Base-by-base conservation (phyloP, 176 grass and related monocot genomes). In the Eragrostis curvula region DNA sequence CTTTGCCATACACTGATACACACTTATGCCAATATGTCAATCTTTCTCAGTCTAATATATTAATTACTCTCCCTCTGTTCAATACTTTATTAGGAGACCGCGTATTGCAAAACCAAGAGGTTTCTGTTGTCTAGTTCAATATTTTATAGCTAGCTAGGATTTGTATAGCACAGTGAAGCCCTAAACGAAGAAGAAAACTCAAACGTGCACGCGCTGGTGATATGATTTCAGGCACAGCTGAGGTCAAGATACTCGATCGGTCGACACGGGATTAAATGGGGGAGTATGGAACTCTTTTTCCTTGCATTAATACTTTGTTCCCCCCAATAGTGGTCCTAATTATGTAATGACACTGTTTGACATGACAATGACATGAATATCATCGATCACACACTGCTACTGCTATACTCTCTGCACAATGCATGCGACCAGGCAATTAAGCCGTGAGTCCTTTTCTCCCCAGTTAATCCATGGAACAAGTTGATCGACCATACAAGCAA, bases 241-340 rank as follows among this genome's bases (percentile, higher is more conserved):
- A 42, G 59, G 74, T 70, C 74, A 65, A 73, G 68, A n/a, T 13
- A 29, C 17, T 28, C 12, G 59, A 62, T 51, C 27, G 28, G 32
- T 84, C 55, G 53, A 68, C 79, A 46, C 27, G 14, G 20, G 46
- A 77, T 78, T 70, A 10, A 63, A 44, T 83, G 64, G 5, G 14
- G 39, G 62, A 60, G 64, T 21, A 53, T 29, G 46, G 25, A 43
- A 53, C 86, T 83, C 86, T 10, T 83, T 87, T 83, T 77, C 73
- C 24, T 23, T 60, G 41, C 48, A 65, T 88, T 27, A 88, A 46
- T 63, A 14, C 9, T 9, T 45, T 83, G 86, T 30, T 45, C 65
- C 85, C 85, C 71, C 5, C n/a, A n/a, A 32, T 24, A 14, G 32
- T 71, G 55, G 79, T 78, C 79, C 62, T 70, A 45, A 77, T 60